phyloP scores from a whole-genome alignment of 306 rosid species.

The Echinosophora koreensis region DNA sequence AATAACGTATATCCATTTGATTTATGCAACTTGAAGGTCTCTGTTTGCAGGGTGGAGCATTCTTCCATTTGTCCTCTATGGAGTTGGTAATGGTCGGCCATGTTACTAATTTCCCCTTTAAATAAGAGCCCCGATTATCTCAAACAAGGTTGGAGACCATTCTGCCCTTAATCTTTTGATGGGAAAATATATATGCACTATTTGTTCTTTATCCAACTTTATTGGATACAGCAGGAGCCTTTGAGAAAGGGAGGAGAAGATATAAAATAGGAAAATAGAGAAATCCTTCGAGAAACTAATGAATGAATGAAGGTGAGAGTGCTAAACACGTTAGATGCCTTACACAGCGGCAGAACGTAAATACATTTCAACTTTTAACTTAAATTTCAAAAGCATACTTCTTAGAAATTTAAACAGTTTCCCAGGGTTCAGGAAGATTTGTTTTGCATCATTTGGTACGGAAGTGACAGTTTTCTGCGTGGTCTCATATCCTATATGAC shows the following conservation, averaged over 20 bases:
- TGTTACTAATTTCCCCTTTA: slow-evolving; percentile 20
- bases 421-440: background rate
- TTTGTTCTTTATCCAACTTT: background rate
- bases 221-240: background rate
- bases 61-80: slow-evolving; percentile 30
- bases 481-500: background rate
- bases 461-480: background rate
- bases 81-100: slow-evolving; percentile 48
- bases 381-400: background rate
- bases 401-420: background rate
- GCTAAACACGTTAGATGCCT: background rate
- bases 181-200: too few species aligned
- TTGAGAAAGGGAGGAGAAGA: background rate
- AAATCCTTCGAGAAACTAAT: background rate
- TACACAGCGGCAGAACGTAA: background rate
- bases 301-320: background rate
- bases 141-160: too few species aligned
- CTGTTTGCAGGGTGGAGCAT: slow-evolving; percentile 4
- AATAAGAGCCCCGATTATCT: slow-evolving; percentile 18
- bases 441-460: background rate
- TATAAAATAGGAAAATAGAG: background rate
- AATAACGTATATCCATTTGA: background rate
- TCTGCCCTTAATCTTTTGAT: too few species aligned
- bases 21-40: slow-evolving; percentile 24
- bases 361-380: background rate